A percentile compares a stretch with the other conserved stretches of the same genome.
Conservation (phyloP, 495 filamentous ascomycete species). For the Pseudevernia furfuracea region DNA sequence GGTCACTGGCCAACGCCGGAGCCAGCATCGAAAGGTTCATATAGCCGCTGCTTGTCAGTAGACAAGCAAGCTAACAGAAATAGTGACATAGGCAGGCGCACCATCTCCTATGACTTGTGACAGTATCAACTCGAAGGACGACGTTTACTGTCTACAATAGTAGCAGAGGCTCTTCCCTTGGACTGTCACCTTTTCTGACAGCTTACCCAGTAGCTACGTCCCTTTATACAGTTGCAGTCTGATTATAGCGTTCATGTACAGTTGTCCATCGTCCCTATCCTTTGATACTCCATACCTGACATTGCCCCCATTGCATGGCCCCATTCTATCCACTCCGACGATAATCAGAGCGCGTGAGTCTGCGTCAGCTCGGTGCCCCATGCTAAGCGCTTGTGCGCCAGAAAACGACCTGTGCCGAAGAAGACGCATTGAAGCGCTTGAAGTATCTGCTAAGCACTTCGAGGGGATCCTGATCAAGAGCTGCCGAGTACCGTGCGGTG, state of each 20-base stretch:
- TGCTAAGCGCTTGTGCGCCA: background rate
- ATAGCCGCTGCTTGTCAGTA: background rate
- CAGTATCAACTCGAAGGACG: background rate
- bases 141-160: too few relatives aligned
- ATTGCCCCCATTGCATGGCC: background rate
- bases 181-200: background rate
- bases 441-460: background rate
- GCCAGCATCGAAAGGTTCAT: background rate
- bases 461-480: background rate
- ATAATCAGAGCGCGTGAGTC: background rate
- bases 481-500: background rate
- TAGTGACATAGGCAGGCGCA: background rate
- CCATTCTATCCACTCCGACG: background rate
- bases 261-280: background rate
- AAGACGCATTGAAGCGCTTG: constrained; percentile 1
- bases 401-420: background rate
- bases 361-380: background rate
- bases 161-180: too few relatives aligned
- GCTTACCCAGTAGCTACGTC: too few relatives aligned
- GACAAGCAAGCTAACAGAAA: background rate
- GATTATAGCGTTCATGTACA: background rate
- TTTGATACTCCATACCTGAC: background rate
- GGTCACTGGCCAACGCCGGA: background rate
- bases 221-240: background rate
- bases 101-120: background rate